Evolutionary conservation across 768 basidiomycete species (phyloP).

Genomic region (Hygrocybe punicea): DNA sequence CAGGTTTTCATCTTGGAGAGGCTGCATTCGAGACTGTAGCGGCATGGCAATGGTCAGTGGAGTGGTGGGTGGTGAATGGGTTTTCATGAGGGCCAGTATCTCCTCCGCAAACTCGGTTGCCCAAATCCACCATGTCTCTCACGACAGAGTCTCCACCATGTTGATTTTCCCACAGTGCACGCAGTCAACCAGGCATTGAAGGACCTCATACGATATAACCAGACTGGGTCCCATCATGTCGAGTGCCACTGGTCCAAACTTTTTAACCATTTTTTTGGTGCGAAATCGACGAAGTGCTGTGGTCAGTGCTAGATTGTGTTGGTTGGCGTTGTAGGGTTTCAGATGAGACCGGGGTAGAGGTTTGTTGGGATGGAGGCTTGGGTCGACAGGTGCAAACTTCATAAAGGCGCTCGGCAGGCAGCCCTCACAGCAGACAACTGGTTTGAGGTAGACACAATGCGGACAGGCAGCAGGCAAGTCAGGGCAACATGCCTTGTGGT

Average conservation of each 20-base stretch:
- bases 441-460: neutral
- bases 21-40: neutral
- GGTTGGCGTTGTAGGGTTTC: neutral
- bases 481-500: neutral
- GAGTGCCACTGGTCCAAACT: neutral
- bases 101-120: neutral
- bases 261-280: slow-evolving; percentile 1
- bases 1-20: no score
- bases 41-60: neutral
- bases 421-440: neutral
- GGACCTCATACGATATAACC: slow-evolving; percentile 1
- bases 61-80: neutral
- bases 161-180: slow-evolving; percentile 8
- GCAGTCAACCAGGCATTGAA: slow-evolving; percentile 12
- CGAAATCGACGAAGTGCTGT: no score
- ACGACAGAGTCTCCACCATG: slow-evolving; percentile 4
- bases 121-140: slow-evolving; percentile 7
- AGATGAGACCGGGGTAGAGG: neutral
- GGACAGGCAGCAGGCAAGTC: neutral
- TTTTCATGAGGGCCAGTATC: neutral
- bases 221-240: neutral
- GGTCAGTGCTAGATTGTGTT: neutral
- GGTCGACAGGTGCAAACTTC: neutral
- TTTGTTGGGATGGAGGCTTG: neutral
- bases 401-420: neutral